Base-by-base conservation (phyloP, 495 filamentous ascomycete genomes). In the Penicillium canariense region DNA sequence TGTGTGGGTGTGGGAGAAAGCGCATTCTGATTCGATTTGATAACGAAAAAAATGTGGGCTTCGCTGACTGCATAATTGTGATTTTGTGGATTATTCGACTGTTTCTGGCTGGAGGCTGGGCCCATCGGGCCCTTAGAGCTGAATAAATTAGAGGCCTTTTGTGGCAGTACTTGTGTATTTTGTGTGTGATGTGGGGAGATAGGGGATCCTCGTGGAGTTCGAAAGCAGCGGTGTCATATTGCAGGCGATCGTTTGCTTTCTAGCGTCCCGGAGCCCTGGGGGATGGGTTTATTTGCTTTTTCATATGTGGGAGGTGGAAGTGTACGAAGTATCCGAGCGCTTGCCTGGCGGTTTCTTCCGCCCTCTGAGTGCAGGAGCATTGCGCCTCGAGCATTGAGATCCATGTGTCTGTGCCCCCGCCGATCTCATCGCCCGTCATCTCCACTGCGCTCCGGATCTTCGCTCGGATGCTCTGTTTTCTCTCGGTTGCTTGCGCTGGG, bases 271-370 rank as follows among this genome's bases (percentile, higher is more conserved):
- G n/a, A n/a, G n/a, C n/a, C n/a, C n/a, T n/a, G n/a, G n/a, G n/a
- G n/a, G n/a, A n/a, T n/a, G n/a, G 38, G n/a, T 55, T 52, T 42
- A 18, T 38, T 42, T 52, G 54, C 17, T 48, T 48, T 34, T 45
- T 53, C 11, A n/a, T 15, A 20, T 23, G 4, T n/a, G 34, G 36
- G 17, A 28, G 27, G 17, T 20, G 18, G 17, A 23, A 34, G 18
- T 65, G 56, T 59, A 62, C 31, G 46, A 60, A 57, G n/a, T n/a
- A n/a, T n/a, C n/a, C 54, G 30, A 14, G 39, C 26, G 23, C 34
- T 30, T 32, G 18, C n/a, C 10, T 20, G 12, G 11, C 23, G 32
- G 25, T 0, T 22, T 12, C n/a, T 4, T 1, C 15, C 7, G 15
- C 15, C 35, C 35, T 5, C n/a, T 38, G 1, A 1, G 0, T 20